Evolutionary conservation across 768 basidiomycete species (phyloP).

Genomic region (Pleurotus tuoliensis): DNA sequence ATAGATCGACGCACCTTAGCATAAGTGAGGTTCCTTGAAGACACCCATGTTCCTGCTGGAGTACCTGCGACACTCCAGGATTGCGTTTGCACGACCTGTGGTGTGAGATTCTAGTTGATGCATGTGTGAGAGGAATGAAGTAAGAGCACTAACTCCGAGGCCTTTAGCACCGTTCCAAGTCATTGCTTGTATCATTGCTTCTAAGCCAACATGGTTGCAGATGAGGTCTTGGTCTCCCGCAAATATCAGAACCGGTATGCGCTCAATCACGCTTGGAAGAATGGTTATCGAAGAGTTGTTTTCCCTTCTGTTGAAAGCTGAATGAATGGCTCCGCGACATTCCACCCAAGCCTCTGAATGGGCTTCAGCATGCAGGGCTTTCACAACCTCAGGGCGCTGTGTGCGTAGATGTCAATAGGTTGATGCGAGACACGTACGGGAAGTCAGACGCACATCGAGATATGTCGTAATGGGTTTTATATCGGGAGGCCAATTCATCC

Average conservation of each 20-base stretch:
- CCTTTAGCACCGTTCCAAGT: constrained; percentile 85
- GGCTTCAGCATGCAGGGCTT: constrained; percentile 74
- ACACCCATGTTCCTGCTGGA: constrained; percentile 88
- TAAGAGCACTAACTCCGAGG: constrained; percentile 59
- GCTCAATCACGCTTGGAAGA: constrained; percentile 73
- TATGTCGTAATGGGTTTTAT: constrained; percentile 71
- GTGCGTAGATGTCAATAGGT: constrained; percentile 8
- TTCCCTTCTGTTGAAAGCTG: constrained; percentile 48
- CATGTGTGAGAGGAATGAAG: constrained; percentile 8
- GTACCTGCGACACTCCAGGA: constrained; percentile 72
- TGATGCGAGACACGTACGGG: background rate
- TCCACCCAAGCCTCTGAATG: constrained; percentile 86
- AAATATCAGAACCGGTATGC: constrained; percentile 85
- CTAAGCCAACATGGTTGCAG: constrained; percentile 92
- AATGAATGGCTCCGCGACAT: constrained; percentile 67
- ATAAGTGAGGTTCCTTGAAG: constrained; percentile 87
- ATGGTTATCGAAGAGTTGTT: constrained; percentile 72
- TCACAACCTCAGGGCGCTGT: constrained; percentile 77
- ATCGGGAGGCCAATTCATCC: constrained; percentile 97
- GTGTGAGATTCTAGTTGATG: constrained; percentile 5
- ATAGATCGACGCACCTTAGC: constrained; percentile 59
- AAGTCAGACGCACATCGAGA: constrained; percentile 61
- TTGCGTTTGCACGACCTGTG: constrained; percentile 62
- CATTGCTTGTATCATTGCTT: constrained; percentile 78
- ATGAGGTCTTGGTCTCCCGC: constrained; percentile 95